These are phyloP conservation scores for Rhododendron simsii DNA, from an alignment of 148 eudicot species.

Conservation along the genomic window DNA sequence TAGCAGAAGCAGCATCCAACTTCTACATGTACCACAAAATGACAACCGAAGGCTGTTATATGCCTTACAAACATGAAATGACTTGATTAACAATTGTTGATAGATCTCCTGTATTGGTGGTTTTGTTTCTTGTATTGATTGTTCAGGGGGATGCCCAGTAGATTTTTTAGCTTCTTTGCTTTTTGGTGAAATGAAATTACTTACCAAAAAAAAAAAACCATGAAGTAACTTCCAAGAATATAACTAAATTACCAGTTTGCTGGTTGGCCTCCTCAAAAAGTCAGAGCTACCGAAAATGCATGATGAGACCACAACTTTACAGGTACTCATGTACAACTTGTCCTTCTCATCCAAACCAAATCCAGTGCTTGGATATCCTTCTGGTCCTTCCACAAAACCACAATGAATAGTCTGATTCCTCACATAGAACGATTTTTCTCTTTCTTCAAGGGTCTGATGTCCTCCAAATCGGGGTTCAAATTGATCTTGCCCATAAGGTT, in stretches of 20 bases:
- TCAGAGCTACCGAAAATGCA: slow-evolving; percentile 98
- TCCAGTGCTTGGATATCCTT: slow-evolving; percentile 64
- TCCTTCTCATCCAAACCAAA: slow-evolving; percentile 77
- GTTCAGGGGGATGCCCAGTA: too few relatives aligned
- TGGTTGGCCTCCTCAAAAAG: slow-evolving; percentile 85
- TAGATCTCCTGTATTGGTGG: too few relatives aligned
- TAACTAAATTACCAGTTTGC: slow-evolving; percentile 57
- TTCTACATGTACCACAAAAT: not conserved
- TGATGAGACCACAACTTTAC: slow-evolving; percentile 76
- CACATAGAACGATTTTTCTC: slow-evolving; percentile 69
- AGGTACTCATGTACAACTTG: slow-evolving; percentile 57
- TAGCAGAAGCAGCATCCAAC: not conserved
- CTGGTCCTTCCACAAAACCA: slow-evolving; percentile 77
- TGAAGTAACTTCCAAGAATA: slow-evolving; percentile 11
- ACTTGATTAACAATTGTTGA: too few relatives aligned
- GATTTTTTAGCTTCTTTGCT: too few relatives aligned
- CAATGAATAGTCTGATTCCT: slow-evolving; percentile 78
- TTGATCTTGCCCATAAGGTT: slow-evolving; percentile 21
- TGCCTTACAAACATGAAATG: too few relatives aligned
- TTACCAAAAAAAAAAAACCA: not conserved
- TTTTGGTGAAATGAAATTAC: too few relatives aligned
- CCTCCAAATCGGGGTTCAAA: slow-evolving; percentile 71
- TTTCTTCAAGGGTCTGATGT: slow-evolving; percentile 77
- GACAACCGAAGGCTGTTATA: not conserved
- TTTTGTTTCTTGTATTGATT: too few relatives aligned